A percentile compares a stretch with the other conserved stretches of the same genome.
Conservation (phyloP, 306 rosid genomes). For the Macrotyloma uniflorum region DNA sequence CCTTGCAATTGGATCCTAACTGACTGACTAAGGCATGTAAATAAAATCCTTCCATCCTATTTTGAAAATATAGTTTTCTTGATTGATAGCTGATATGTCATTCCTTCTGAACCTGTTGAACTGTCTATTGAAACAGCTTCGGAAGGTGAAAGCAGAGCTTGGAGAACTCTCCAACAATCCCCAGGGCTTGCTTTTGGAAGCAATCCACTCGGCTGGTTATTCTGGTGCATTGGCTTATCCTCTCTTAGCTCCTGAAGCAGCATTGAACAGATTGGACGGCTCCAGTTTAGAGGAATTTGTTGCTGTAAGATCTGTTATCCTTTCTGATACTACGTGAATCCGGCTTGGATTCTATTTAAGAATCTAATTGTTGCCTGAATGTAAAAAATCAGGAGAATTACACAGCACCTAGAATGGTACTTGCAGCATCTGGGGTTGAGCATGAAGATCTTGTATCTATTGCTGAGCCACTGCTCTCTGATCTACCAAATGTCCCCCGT, state of each 20-base stretch:
- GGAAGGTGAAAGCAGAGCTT: conserved; percentile 79
- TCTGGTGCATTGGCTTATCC: conserved; percentile 93
- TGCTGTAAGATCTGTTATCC: conserved; percentile 65
- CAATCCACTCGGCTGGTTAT: conserved; percentile 92
- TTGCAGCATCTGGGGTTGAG: conserved; percentile 93
- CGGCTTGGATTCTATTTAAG: not conserved
- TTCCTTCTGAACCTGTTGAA: conserved; percentile 39
- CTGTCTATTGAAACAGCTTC: conserved; percentile 58
- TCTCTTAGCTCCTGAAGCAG: conserved; percentile 84
- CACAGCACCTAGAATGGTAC: conserved; percentile 93
- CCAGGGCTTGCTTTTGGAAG: conserved; percentile 93
- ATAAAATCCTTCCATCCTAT: conserved; percentile 11
- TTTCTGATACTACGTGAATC: conserved; percentile 33
- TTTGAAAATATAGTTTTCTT: conserved; percentile 23
- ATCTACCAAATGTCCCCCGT: conserved; percentile 65
- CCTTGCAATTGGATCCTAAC: conserved; percentile 17
- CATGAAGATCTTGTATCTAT: conserved; percentile 83
- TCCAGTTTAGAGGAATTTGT: conserved; percentile 74
- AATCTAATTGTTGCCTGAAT: conserved; percentile 39
- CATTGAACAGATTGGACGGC: conserved; percentile 70
- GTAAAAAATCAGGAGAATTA: conserved; percentile 78
- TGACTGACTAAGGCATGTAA: not conserved
- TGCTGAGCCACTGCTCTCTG: conserved; percentile 91
- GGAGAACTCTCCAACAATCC: conserved; percentile 84
- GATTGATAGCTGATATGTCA: not conserved